Evolutionary conservation across 1,284 basidiomycete species (phyloP).

Genomic region (Athelia psychrophila): DNA sequence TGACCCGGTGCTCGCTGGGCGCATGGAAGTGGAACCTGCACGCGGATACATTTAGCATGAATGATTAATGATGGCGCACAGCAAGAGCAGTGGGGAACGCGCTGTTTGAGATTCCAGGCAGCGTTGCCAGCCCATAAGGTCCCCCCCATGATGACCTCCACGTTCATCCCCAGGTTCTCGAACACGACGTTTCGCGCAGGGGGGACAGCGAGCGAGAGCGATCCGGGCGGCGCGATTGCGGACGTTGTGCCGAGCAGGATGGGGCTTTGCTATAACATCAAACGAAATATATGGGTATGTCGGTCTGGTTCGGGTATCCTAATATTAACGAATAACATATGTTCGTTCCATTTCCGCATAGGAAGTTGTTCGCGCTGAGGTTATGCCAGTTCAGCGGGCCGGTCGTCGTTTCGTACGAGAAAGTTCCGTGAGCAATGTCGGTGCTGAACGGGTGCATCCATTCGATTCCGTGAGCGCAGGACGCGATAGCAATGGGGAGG

Average conservation of each 20-base stretch:
- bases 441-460: not conserved
- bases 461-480: too few relatives aligned
- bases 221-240: not conserved
- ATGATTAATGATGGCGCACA: too few relatives aligned
- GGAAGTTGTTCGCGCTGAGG: not conserved
- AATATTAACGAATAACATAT: not conserved
- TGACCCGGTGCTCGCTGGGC: not conserved
- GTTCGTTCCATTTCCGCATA: not conserved
- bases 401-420: not conserved
- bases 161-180: not conserved
- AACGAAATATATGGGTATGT: not conserved
- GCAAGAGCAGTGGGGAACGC: not conserved
- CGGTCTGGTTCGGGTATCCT: too few relatives aligned
- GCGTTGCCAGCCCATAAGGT: not conserved
- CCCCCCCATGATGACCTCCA: not conserved
- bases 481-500: too few relatives aligned
- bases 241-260: not conserved
- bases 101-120: not conserved
- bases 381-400: constrained; percentile 1
- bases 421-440: not conserved
- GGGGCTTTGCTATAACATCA: not conserved
- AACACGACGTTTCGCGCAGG: not conserved
- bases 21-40: not conserved
- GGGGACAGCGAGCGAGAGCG: not conserved
- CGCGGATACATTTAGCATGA: not conserved